phyloP scores from a whole-genome alignment of 768 basidiomycete genomes.

The Rhodotorula graminis region DNA sequence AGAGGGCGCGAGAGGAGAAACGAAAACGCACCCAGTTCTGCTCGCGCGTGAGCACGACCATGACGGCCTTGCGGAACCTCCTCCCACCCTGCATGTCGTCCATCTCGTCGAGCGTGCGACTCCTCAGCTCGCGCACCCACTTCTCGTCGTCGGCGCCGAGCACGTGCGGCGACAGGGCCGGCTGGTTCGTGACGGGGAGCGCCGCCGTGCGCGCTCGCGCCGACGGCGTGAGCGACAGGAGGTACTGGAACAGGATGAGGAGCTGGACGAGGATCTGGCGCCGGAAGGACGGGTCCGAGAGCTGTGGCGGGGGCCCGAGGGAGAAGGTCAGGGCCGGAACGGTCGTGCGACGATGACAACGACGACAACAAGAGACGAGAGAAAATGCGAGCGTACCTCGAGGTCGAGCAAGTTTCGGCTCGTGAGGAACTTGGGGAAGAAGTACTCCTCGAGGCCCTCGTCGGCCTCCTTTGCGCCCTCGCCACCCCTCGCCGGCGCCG shows the following conservation, averaged over 20 bases:
- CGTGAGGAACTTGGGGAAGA: conserved; percentile 89
- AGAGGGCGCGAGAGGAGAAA: too few species aligned
- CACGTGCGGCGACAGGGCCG: conserved; percentile 13
- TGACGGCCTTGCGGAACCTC: conserved; percentile 68
- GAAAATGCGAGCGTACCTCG: conserved; percentile 59
- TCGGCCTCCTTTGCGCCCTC: conserved; percentile 23
- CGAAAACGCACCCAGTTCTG: conserved; percentile 68
- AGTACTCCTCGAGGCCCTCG: conserved; percentile 61
- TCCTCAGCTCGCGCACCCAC: conserved; percentile 70
- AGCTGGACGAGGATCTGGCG: conserved; percentile 80
- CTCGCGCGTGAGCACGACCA: conserved; percentile 69
- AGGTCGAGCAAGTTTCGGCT: conserved; percentile 79
- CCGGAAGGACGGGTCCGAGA: conserved; percentile 87
- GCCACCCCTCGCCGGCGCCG: neutral
- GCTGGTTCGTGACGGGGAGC: conserved; percentile 35
- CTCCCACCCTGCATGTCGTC: conserved; percentile 56
- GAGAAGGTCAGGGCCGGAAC: too few species aligned
- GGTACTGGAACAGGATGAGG: conserved; percentile 46
- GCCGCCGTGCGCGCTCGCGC: conserved; percentile 61
- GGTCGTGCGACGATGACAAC: neutral
- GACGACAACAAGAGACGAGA: neutral
- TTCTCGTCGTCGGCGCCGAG: conserved; percentile 55
- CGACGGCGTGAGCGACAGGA: conserved; percentile 67
- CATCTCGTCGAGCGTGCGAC: conserved; percentile 57
- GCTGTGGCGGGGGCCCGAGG: conserved; percentile 50